These are phyloP conservation scores for Nigrograna mackinnonii DNA, from an alignment of 2,329 filamentous ascomycete genomes.

Conservation along the genomic window DNA sequence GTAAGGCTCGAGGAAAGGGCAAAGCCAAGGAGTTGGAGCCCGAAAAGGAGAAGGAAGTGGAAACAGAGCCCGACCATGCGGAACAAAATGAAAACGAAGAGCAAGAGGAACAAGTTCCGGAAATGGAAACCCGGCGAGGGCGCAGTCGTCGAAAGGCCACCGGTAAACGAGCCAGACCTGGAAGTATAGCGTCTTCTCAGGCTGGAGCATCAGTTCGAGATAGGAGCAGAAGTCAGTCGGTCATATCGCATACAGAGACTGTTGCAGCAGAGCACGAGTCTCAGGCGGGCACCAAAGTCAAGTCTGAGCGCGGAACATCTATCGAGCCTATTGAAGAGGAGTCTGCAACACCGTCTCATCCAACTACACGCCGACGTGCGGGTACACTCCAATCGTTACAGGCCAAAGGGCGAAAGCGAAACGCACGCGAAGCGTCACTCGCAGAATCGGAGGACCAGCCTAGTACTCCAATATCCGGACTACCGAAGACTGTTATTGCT, in stretches of 20 bases:
- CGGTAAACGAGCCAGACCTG: slow-evolving; percentile 32
- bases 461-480: slow-evolving; percentile 20
- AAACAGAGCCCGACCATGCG: slow-evolving; percentile 17
- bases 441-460: slow-evolving; percentile 34
- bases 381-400: slow-evolving; percentile 25
- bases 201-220: slow-evolving; percentile 48
- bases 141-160: slow-evolving; percentile 34
- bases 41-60: slow-evolving; percentile 15
- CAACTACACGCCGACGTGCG: slow-evolving; percentile 33
- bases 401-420: slow-evolving; percentile 47
- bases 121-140: slow-evolving; percentile 31
- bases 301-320: slow-evolving; percentile 52
- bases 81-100: slow-evolving; percentile 7
- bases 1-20: slow-evolving; percentile 25
- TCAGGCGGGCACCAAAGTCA: slow-evolving; percentile 44
- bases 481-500: slow-evolving; percentile 42
- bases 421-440: slow-evolving; percentile 33
- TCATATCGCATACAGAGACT: slow-evolving; percentile 50
- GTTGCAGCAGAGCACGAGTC: slow-evolving; percentile 45
- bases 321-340: slow-evolving; percentile 46
- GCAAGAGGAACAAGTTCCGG: slow-evolving; percentile 23
- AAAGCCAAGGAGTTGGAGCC: slow-evolving; percentile 28
- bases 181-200: slow-evolving; percentile 51
- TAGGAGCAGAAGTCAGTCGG: slow-evolving; percentile 53
- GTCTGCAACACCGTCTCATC: slow-evolving; percentile 30